Percentiles rank a stretch among this genome's conserved stretches.
Evolutionary conservation across 441 rosid species (phyloP).

Genomic region (Brassica balearica): DNA sequence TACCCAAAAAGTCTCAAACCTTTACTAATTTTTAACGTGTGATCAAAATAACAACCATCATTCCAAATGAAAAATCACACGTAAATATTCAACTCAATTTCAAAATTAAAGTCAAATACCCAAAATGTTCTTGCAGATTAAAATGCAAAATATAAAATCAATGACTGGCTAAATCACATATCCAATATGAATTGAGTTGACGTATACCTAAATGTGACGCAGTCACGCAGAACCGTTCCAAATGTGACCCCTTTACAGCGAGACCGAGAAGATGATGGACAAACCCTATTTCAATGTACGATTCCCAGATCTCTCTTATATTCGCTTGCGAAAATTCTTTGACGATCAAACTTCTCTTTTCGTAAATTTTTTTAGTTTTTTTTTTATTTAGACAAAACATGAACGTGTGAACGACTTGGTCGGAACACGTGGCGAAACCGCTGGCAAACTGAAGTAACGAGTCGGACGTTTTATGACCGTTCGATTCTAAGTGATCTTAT

Average conservation of each 20-base stretch:
- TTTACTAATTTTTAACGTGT: too few species aligned
- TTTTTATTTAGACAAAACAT: slow-evolving; percentile 4
- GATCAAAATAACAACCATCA: too few species aligned
- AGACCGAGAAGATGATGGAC: slow-evolving; percentile 30
- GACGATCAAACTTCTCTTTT: slow-evolving; percentile 16
- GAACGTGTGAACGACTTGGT: slow-evolving; percentile 43
- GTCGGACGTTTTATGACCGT: slow-evolving; percentile 30
- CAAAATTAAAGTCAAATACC: too few species aligned
- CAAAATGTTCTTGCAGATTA: too few species aligned
- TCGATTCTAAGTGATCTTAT: slow-evolving; percentile 37
- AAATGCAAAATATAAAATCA: too few species aligned
- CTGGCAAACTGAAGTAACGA: slow-evolving; percentile 23
- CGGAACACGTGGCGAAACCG: slow-evolving; percentile 41
- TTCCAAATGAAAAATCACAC: too few species aligned
- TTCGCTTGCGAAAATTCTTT: slow-evolving; percentile 26
- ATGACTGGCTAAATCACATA: too few species aligned
- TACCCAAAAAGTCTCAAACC: too few species aligned
- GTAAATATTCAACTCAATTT: too few species aligned
- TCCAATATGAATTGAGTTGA: background rate
- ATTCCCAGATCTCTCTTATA: slow-evolving; percentile 43
- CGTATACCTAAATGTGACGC: background rate
- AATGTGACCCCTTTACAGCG: slow-evolving; percentile 44
- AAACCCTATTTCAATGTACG: slow-evolving; percentile 50
- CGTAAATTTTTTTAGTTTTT: background rate
- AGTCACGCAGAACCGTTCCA: slow-evolving; percentile 9